Conservation (phyloP, 169 alveolate species). For the Cryptosporidium canis region DNA sequence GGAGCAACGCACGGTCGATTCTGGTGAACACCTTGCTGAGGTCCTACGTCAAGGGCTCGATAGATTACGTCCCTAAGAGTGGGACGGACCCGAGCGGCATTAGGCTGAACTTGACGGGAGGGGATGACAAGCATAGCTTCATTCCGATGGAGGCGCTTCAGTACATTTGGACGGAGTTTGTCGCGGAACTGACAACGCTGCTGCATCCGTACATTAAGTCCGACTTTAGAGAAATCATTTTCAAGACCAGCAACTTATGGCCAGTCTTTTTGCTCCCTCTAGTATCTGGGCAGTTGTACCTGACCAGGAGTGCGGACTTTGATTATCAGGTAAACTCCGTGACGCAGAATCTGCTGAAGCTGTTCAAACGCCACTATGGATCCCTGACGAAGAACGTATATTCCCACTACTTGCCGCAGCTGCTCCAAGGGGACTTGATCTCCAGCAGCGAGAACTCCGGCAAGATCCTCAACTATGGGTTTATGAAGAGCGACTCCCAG, state of each 20-base stretch:
- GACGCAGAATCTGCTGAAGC: background rate
- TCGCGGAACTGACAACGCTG: conserved; percentile 46
- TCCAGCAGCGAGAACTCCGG: background rate
- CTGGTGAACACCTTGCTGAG: background rate
- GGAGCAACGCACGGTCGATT: background rate
- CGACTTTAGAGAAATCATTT: conserved; percentile 36
- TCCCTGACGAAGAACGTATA: conserved; percentile 16
- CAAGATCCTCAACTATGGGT: conserved; percentile 14
- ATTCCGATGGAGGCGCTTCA: conserved; percentile 8
- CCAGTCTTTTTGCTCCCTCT: conserved; percentile 48
- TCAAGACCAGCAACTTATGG: conserved; percentile 15
- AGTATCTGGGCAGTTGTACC: conserved; percentile 14
- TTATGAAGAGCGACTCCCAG: background rate
- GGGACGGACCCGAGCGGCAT: background rate
- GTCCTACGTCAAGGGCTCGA: conserved; percentile 13
- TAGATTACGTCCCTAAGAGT: background rate
- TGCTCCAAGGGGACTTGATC: conserved; percentile 45
- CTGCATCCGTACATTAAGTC: conserved; percentile 38
- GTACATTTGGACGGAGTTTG: conserved; percentile 39
- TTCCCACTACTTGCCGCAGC: conserved; percentile 41
- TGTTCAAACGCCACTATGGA: conserved; percentile 40
- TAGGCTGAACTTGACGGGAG: background rate
- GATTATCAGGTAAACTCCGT: background rate
- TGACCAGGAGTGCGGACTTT: background rate
- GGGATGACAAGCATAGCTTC: background rate